Base-by-base conservation (phyloP, 331 rosid genomes). In the Quercus lobata region DNA sequence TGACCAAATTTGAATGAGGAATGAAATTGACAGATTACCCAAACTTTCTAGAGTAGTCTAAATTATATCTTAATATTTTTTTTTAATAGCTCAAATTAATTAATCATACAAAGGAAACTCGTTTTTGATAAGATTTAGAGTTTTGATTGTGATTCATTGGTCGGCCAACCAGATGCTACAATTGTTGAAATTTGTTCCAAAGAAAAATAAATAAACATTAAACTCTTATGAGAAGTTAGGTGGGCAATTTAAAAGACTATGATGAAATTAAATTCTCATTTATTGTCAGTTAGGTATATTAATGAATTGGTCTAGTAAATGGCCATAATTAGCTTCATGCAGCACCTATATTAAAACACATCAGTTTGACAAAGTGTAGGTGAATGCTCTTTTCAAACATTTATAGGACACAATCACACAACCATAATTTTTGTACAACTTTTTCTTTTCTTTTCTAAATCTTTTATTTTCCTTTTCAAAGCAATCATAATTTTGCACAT, bases 351-450 rank as follows among this genome's bases (percentile, higher is more conserved):
- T 89, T 90, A 80, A 80, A 87, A 86, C 84, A 75, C 81, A 83
- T 86, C 87, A 81, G 76, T 85, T 89, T 82, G 88, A 85, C 91
- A 85, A 90, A 63, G 75, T 78, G 86, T 89, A 71, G 98, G 88
- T 92, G 93, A 84, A 79, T 86, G 97, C 95, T 90, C 87, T 88
- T 94, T 90, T 94, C 97, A 90, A 85, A 88, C 97, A 92, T 89
- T 92, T 88, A 92, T 81, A 87, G 37, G 82, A 79, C 73, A 27
- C 93, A 92, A 78, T 97, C 79, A 85, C 83, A 86, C 18, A 4
- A 49, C 55, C 18, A 49, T 10, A 46, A 46, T 46, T 82, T 80
- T 84, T 87, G 60, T 75, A 83, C 83, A 76, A 83, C 92, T 78
- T 81, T 71, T 74, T 81, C 88, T 77, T 62, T 75, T 76, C 7